Conservation (phyloP, 2,329 filamentous ascomycete genomes). For the Aspergillus sp. region DNA sequence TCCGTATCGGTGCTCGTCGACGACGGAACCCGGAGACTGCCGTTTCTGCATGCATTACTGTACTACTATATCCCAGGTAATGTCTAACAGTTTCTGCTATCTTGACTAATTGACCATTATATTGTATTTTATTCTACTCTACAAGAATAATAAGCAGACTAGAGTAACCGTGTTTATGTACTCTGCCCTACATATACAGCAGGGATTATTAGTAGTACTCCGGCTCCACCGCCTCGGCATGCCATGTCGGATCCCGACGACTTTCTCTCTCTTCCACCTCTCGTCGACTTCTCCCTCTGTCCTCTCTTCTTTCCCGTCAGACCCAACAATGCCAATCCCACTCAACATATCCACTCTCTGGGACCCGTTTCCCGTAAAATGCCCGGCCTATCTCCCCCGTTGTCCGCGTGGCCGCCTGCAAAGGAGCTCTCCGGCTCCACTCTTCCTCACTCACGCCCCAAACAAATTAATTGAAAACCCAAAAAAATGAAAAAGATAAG, state of each 20-base stretch:
- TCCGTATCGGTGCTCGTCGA: too few relatives aligned
- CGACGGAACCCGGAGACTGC: too few relatives aligned
- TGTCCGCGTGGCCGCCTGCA: not conserved
- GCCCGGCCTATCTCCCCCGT: not conserved
- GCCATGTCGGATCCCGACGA: constrained; percentile 8
- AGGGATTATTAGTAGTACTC: too few relatives aligned
- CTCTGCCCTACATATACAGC: too few relatives aligned
- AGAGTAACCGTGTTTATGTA: too few relatives aligned
- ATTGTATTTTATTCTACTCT: too few relatives aligned
- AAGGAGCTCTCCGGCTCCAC: not conserved
- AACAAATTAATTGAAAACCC: not conserved
- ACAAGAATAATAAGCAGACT: too few relatives aligned
- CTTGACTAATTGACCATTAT: too few relatives aligned
- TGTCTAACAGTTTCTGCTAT: too few relatives aligned
- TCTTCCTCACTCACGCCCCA: not conserved
- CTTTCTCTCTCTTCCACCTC: not conserved
- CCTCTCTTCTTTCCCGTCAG: not conserved
- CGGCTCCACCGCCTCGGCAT: constrained; percentile 10
- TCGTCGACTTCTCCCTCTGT: not conserved
- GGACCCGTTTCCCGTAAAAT: not conserved
- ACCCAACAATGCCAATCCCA: not conserved
- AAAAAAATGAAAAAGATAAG: too few relatives aligned
- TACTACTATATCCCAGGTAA: too few relatives aligned
- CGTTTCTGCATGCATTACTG: too few relatives aligned
- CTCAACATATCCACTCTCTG: not conserved